Conservation (phyloP, 78 protist species). For the Mastigamoeba balamuthi region DNA sequence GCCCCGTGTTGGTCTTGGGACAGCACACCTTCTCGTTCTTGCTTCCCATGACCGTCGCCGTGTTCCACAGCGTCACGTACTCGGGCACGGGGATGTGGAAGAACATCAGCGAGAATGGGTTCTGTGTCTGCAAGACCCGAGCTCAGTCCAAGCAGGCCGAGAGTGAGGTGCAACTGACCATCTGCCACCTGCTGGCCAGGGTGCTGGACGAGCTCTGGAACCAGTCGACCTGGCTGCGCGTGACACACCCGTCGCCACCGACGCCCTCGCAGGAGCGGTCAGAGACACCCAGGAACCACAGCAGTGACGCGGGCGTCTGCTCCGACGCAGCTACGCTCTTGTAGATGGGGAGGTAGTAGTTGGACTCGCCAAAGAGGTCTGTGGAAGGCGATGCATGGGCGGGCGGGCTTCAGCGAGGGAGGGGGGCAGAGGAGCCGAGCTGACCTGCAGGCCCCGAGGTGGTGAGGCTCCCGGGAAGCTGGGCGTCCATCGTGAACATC, state of each 20-base stretch:
- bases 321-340: not conserved
- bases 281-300: not conserved
- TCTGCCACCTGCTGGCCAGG: no score
- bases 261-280: not conserved
- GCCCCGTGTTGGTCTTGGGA: not conserved
- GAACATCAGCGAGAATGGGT: not conserved
- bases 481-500: no score
- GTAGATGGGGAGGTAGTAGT: not conserved
- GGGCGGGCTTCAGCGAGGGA: no score
- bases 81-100: not conserved
- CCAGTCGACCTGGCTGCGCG: no score
- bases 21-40: not conserved
- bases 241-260: not conserved
- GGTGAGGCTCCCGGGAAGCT: no score
- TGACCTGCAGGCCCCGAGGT: no score
- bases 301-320: not conserved
- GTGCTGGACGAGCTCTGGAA: no score
- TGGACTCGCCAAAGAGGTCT: not conserved
- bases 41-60: not conserved
- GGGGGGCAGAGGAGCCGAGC: no score
- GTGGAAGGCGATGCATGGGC: no score
- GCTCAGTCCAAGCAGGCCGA: no score
- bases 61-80: not conserved
- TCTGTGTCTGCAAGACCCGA: no score
- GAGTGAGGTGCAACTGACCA: no score